Evolutionary conservation across 352 stramenopile genomes (phyloP), one percentile per base, ranked within the genome.

Genomic region (Phytopythium kandeliae): DNA sequence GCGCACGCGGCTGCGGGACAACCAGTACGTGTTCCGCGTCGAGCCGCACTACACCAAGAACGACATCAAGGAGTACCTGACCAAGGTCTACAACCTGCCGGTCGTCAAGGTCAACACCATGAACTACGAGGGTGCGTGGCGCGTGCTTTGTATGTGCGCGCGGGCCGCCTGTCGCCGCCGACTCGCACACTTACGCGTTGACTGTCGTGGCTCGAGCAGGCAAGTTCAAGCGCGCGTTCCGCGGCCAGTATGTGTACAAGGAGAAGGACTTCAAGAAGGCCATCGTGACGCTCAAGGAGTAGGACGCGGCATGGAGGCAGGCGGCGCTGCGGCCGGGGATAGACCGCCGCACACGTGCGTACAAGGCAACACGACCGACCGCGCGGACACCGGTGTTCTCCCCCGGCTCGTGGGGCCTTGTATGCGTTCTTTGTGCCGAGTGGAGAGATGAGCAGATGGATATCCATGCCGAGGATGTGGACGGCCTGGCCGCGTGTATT

Each of bases 1-100:
- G 46, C 79, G 81, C 54, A 86, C 74, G 60, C 68, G 78, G 30
- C 65, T 88, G 56, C 76, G 70, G 35, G 78, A 87, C 41, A 93
- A 93, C 68, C 75, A 93, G 68, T 89, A 80, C 59, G 80, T 95
- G 33, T 98, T 98, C 72, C 88, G 93, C 45, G 87, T 98, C 16
- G 75, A 96, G 58, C 93, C 95, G 25, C 86, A 87, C 62, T 98
- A 98, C 85, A 98, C 92, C 45, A 98, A 98, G 73, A 83, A 97
- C 67, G 95, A 98, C 77, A 94, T 98, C 49, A 97, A 97, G 69
- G 93, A 98, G 73, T 98, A 98, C 71, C 65, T 98, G 47, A 97
- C 85, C 53, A 98, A 98, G 70, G 90, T 98, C 45, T 98, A 98
- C 71, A 72, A 90, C 46, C 67, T 98, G 25, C 87, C 85, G 2